Base-by-base conservation (phyloP, 495 filamentous ascomycete genomes). In the Viridothelium virens region DNA sequence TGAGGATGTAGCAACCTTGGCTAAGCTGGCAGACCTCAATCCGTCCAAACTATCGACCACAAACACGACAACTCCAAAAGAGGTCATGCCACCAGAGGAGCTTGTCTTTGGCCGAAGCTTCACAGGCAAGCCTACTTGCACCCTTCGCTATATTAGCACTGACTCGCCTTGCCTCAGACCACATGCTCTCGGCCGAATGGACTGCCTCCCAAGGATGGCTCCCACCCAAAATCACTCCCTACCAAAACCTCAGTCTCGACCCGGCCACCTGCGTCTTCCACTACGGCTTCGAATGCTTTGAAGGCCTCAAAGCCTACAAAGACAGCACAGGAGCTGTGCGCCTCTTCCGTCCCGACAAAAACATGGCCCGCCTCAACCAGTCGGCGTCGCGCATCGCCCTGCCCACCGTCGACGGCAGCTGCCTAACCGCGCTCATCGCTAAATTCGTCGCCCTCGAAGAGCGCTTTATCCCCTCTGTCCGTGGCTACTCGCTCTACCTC, bases 241-340 rank as follows among this genome's bases (percentile, higher is more conserved):
- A 98, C 82, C 92, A 97, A 77, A 96, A 96, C 79, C 90, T 98
- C 70, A 91, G 88, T 64, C 86, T 98, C 65, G 95, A 97, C 76
- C 94, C 94, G 36, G 91, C 94, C 5, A 92, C 91, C 53, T 97
- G 92, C 80, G 94, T 97, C 56, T 92, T 98, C 79, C 94, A 98
- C 83, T 98, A 98, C 77, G 94, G 90, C 47, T 97, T 97, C 73
- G 89, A 92, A 75, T 91, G 87, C 75, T 98, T 98, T 79, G 94
- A 98, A 78, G 94, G 94, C 68, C 95, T 97, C 92, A 98, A 98
- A 79, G 95, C 95, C 41, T 97, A 97, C 82, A 91, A 89, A 74
- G 89, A 94, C 78, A 81, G 77, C 61, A 76, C 83, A 14, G 91
- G 90, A 62, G 72, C 86, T 56, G 84, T 93, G 66, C 87, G 91